These are phyloP conservation scores for Macadamia tetraphylla DNA, from an alignment of 164 flowering plant species.

Conservation along the genomic window DNA sequence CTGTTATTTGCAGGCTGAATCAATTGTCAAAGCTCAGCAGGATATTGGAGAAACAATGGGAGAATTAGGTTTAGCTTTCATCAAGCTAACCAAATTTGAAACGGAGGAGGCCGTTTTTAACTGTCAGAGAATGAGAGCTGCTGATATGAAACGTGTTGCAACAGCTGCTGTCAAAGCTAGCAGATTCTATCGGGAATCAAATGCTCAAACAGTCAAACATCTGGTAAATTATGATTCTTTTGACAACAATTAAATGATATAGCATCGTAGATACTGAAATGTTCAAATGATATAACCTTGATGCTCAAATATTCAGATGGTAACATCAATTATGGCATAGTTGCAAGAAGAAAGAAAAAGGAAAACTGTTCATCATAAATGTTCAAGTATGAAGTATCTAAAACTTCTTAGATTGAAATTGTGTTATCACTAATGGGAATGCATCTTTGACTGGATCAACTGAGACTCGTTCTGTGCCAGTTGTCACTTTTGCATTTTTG, in stretches of 20 bases:
- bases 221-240: constrained; percentile 41
- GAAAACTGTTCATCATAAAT: too few species aligned
- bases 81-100: constrained; percentile 86
- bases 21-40: constrained; percentile 90
- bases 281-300: too few species aligned
- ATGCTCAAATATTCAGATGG: too few species aligned
- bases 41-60: constrained; percentile 97
- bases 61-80: constrained; percentile 75
- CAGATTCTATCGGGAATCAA: constrained; percentile 76
- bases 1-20: constrained; percentile 65
- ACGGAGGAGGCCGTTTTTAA: constrained; percentile 58
- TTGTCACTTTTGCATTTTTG: background rate
- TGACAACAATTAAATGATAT: too few species aligned
- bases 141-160: constrained; percentile 51
- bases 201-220: constrained; percentile 86
- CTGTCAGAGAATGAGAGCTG: constrained; percentile 51
- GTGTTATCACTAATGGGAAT: too few species aligned
- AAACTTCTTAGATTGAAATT: too few species aligned
- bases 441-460: background rate
- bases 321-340: too few species aligned
- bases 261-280: too few species aligned
- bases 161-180: constrained; percentile 95
- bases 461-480: background rate
- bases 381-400: too few species aligned
- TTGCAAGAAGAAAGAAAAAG: too few species aligned